phyloP scores from a whole-genome alignment of 1,284 basidiomycete genomes.

The Ceratobasidium sp. region DNA sequence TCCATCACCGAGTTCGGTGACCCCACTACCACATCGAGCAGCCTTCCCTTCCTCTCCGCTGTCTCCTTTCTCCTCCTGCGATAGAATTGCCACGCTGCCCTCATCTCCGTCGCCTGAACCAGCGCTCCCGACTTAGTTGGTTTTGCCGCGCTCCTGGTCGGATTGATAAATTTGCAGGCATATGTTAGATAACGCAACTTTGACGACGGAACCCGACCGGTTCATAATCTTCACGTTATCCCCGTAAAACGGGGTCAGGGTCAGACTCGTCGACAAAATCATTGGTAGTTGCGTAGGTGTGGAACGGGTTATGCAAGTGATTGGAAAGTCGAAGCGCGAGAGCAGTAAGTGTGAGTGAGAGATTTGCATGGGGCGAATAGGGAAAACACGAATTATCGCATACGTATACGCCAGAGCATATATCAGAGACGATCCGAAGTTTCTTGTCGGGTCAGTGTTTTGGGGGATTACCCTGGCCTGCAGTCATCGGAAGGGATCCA shows the following conservation, averaged over 20 bases:
- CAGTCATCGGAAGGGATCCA: constrained; percentile 45
- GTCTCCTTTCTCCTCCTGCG: too few relatives aligned
- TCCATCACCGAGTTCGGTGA: constrained; percentile 5
- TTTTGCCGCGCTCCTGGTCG: not conserved
- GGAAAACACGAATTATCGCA: constrained; percentile 51
- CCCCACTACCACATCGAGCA: too few relatives aligned
- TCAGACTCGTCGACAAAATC: too few relatives aligned
- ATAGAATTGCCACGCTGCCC: too few relatives aligned
- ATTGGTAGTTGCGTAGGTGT: too few relatives aligned
- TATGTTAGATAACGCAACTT: constrained; percentile 15
- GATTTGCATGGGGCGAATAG: constrained; percentile 48
- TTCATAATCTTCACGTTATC: constrained; percentile 19
- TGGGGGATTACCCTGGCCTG: not conserved
- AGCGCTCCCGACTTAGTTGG: not conserved
- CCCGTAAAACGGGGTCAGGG: too few relatives aligned
- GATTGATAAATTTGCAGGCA: not conserved
- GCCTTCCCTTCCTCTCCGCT: too few relatives aligned
- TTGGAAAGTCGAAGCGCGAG: constrained; percentile 47
- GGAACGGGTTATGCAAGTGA: too few relatives aligned
- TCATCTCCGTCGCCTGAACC: too few relatives aligned
- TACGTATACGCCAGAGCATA: constrained; percentile 47
- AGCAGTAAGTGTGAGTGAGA: constrained; percentile 48
- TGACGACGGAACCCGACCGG: constrained; percentile 34
- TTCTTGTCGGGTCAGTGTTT: not conserved
- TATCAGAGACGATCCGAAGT: constrained; percentile 4